Evolutionary conservation across 768 basidiomycete species (phyloP), one percentile per base, ranked within the genome.

Genomic region (Tricholoma hemisulphureum): DNA sequence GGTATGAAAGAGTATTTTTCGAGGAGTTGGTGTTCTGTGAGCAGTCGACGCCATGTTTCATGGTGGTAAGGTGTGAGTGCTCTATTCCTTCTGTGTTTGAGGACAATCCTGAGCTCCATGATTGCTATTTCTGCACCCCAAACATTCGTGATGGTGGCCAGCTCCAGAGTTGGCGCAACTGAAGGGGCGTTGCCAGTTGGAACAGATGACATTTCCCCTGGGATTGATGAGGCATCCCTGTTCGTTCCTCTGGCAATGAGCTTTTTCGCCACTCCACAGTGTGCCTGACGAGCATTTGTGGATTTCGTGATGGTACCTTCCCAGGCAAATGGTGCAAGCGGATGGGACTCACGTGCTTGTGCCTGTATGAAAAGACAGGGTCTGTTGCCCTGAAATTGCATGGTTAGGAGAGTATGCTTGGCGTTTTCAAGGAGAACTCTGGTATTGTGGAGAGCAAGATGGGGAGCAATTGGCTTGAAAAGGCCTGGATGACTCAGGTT

Each of bases 321-420:
- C 71, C 7, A 78, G 67, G 62, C 75, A 78, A 1, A 76, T 34
- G 35, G 71, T 60, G 56, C 75, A 78, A 41, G 64, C 65, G 6
- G 65, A 63, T n/a, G n/a, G n/a, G n/a, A n/a, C n/a, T 6, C 53
- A 54, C 34, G 23, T 37, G n/a, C 28, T 56, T 46, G 13, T 39
- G 6, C 48, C 48, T 32, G 24, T 53, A n/a, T 46, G 10, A 23
- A 20, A 26, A 26, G 45, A 26, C 11, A 11, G 10, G 14, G 9
- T 48, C 20, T 11, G 45, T 26, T 13, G 20, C 11, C 13, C 21
- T 48, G 45, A 13, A 21, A 11, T 13, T 13, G 26, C 11, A 18
- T 48, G 10, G 26, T 23, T 20, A 9, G 49, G 10, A 29, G 26
- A 26, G 49, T n/a, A n/a, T n/a, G n/a, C n/a, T n/a, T n/a, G 4